Evolutionary conservation across 345 rosid species (phyloP), one percentile per base, ranked within the genome.

Genomic region (Pistacia atlantica): DNA sequence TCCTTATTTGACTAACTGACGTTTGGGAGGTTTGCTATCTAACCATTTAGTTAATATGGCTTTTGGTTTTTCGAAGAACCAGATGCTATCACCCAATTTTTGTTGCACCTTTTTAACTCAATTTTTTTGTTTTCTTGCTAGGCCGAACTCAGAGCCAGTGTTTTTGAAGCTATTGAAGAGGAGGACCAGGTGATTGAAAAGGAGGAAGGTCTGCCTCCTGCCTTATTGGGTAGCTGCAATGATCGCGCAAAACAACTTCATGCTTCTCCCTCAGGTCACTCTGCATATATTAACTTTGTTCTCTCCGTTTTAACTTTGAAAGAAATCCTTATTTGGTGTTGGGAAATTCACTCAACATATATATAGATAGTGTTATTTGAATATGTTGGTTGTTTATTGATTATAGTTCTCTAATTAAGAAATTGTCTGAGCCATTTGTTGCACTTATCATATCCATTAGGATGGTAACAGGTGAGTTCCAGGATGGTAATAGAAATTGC

Each of bases 71-170:
- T 54, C 18, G 57, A 72, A 75, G 72, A 60, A 65, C 6, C 42
- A 7, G 63, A 58, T 58, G 62, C 31, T 58, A 60, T 35, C 35
- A 58, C 78, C 17, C 9, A 11, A 28, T 3, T 70, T 33, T 66
- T 66, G 31, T 66, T 66, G 16, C 28, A 2, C 42, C 31, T 35
- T 38, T 68, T 54, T 67, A 18, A 28, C 66, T 61, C 11, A 46
- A 48, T 57, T 22, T 58, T 67, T 25, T 16, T 5, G 58, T 57
- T 80, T 66, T 25, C 58, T 64, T 78, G 61, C 57, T 70, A 96
- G 99, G 98, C 97, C 84, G 99, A 96, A 88, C 93, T 94, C 1
- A 88, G 98, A 76, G 98, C 98, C 33, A 94, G 97, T 84, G 98
- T 96, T 11, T 96, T 94, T 77, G 99, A 90, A 86, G 99, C 99